Evolutionary conservation across 2,329 filamentous ascomycete genomes (phyloP), one percentile per base, ranked within the genome.

Genomic region (Aspergillus tubingensis): DNA sequence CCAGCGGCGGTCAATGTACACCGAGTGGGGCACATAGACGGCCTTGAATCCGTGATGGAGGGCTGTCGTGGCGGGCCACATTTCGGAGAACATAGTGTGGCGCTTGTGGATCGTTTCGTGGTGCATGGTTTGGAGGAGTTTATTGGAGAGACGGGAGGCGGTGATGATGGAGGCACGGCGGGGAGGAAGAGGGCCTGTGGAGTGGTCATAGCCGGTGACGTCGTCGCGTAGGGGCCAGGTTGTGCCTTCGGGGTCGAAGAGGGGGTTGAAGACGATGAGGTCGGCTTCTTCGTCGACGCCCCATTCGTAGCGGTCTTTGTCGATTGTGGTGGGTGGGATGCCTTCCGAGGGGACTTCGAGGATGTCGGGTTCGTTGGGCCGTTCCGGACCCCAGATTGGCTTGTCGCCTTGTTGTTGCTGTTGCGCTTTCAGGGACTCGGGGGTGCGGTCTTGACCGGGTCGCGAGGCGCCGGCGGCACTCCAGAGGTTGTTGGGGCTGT

Each of bases 41-140:
- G 91, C 92, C 80, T 97, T 98, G 79, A 91, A 88, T 10, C 94
- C 94, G 74, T 97, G 93, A 62, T 97, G 93, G 8, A 98, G 83
- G 1, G 93, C 91, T 1, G 91, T 88, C 0, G 91, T 95, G 1
- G 89, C 89, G 0, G 93, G 91, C 92, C 92, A 97, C 93, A 97
- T 97, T 77, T 98, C 94, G 0, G 92, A 91, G 74, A 96, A 96
- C 80, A 95, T 96, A 65, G 91, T 91, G 76, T 96, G 91, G 68
- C 92, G 93, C 72, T 89, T 88, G 69, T 91, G 85, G 30, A 88
- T 87, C 3, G 93, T 96, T 80, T 96, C 92, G 58, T 87, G 85
- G 80, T 98, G 94, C 94, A 98, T 98, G 17, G 89, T 89, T 62
- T 88, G 81, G 13, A 98, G 83, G 51, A 97, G 86, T 50, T 87